Percentiles rank a stretch among this genome's conserved stretches.
phyloP scores from a whole-genome alignment of 139 green algal genomes.

The Tetratostichococcus sp. region DNA sequence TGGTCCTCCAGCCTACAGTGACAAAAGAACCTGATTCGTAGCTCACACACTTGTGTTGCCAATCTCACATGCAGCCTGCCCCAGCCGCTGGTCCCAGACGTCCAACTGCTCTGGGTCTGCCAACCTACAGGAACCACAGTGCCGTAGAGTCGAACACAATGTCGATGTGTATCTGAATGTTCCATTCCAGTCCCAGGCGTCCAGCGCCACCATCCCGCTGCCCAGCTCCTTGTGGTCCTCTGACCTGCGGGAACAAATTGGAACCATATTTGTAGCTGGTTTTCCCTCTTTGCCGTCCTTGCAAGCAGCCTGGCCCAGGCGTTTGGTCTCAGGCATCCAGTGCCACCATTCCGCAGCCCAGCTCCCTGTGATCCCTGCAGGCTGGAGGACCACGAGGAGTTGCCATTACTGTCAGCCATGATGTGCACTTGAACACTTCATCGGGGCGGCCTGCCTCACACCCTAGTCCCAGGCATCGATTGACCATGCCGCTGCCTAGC shows the following conservation, averaged over 20 bases:
- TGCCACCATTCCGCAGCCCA: constrained; percentile 4
- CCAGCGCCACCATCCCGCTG: constrained; percentile 1
- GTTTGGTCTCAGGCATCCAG: not conserved
- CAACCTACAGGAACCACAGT: too few species aligned
- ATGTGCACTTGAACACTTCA: too few species aligned
- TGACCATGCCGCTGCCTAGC: not conserved
- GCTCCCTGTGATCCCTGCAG: constrained; percentile 39
- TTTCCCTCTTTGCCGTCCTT: not conserved
- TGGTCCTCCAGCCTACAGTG: constrained; percentile 41
- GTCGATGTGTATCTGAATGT: too few species aligned
- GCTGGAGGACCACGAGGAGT: constrained; percentile 2
- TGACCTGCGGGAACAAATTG: constrained; percentile 21
- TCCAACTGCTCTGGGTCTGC: too few species aligned
- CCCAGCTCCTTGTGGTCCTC: constrained; percentile 31
- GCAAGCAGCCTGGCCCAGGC: not conserved
- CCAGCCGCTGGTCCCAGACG: constrained; percentile 4
- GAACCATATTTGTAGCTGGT: too few species aligned
- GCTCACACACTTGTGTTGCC: too few species aligned
- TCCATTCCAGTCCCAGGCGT: too few species aligned
- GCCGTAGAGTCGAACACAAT: too few species aligned
- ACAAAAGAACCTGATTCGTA: not conserved
- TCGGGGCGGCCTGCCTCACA: not conserved
- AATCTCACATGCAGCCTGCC: not conserved
- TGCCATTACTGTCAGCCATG: not conserved
- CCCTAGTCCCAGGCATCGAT: too few species aligned